phyloP scores from a whole-genome alignment of 805 yeast genomes.

The Yarrowia yakushimensis region DNA sequence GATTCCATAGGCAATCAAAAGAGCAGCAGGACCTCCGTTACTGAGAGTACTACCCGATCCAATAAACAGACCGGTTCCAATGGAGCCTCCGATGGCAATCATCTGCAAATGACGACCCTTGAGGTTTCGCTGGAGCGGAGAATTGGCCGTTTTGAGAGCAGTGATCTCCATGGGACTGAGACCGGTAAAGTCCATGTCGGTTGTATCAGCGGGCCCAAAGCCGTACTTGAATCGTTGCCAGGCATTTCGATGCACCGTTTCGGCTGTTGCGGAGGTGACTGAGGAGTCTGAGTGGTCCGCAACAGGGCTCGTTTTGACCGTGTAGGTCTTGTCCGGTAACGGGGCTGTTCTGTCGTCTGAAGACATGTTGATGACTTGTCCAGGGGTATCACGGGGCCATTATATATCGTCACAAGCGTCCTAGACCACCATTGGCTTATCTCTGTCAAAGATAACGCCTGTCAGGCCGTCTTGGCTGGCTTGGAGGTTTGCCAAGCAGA shows the following conservation, averaged over 20 bases:
- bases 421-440: too few relatives aligned
- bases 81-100: conserved; percentile 41
- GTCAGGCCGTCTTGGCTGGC: too few relatives aligned
- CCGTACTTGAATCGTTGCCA: conserved; percentile 1
- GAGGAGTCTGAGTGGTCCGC: too few relatives aligned
- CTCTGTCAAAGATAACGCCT: too few relatives aligned
- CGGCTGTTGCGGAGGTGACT: too few relatives aligned
- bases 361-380: too few relatives aligned
- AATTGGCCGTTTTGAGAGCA: conserved; percentile 45
- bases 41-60: background rate
- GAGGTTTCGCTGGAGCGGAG: conserved; percentile 51
- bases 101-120: conserved; percentile 36
- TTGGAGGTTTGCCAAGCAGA: too few relatives aligned
- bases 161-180: conserved; percentile 39
- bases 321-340: too few relatives aligned
- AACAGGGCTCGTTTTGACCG: too few relatives aligned
- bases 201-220: background rate
- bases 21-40: background rate
- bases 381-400: too few relatives aligned
- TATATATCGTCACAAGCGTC: too few relatives aligned
- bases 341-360: too few relatives aligned
- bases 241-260: background rate
- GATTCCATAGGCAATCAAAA: background rate
- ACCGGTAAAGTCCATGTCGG: conserved; percentile 28
- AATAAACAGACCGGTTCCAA: conserved; percentile 69